A percentile compares a stretch with the other conserved stretches of the same genome.
Conservation (phyloP, 2,329 filamentous ascomycete species). For the Venturia effusa region DNA sequence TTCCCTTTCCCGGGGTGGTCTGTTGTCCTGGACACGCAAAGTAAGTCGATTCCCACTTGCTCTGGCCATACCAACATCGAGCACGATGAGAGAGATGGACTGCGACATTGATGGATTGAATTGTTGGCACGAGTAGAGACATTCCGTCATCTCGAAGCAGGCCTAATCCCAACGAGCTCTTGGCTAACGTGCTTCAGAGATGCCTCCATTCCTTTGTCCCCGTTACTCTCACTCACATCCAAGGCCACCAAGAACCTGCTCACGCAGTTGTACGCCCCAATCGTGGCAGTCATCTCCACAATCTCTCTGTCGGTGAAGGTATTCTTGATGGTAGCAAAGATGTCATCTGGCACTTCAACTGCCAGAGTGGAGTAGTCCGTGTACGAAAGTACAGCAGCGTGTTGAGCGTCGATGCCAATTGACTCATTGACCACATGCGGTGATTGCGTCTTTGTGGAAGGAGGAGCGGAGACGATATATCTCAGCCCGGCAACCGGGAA, state of each 20-base stretch:
- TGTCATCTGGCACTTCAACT: slow-evolving; percentile 56
- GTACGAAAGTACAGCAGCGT: slow-evolving; percentile 52
- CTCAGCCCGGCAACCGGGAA: slow-evolving; percentile 42
- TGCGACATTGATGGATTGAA: no score
- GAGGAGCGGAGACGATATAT: slow-evolving; percentile 18
- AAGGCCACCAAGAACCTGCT: slow-evolving; percentile 74
- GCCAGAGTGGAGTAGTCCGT: slow-evolving; percentile 75
- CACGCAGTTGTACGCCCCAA: slow-evolving; percentile 76
- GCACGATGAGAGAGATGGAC: no score
- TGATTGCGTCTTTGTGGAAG: slow-evolving; percentile 8
- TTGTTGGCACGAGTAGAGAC: no score
- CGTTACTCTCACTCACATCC: slow-evolving; percentile 45
- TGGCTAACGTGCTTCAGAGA: slow-evolving; percentile 18
- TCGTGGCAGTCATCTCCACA: slow-evolving; percentile 70
- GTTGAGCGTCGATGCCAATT: slow-evolving; percentile 8
- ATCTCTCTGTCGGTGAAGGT: slow-evolving; percentile 59
- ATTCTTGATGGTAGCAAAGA: slow-evolving; percentile 52
- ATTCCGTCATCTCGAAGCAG: slow-evolving; percentile 5
- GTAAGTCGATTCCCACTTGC: no score
- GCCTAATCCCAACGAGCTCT: slow-evolving; percentile 8
- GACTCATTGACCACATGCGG: neutral
- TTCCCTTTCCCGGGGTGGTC: no score
- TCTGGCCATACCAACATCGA: no score
- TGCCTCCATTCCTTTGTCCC: slow-evolving; percentile 18
- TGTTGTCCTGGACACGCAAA: no score